phyloP scores from a whole-genome alignment of 1,139 yeast genomes.

The Yamadazyma friedrichii region DNA sequence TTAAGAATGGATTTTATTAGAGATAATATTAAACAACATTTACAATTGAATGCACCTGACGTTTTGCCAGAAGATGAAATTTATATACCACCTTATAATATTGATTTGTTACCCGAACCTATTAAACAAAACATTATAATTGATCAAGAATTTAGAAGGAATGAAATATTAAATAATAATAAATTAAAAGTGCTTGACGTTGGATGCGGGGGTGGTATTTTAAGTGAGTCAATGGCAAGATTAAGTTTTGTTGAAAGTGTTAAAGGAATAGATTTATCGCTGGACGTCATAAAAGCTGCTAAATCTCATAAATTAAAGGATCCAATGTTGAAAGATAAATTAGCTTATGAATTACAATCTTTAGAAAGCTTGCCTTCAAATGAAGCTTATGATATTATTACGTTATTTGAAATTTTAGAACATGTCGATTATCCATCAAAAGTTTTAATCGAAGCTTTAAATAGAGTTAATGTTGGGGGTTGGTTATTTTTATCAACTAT shows the following conservation, averaged over 20 bases:
- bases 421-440: conserved; percentile 86
- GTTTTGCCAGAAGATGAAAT: conserved; percentile 45
- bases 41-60: conserved; percentile 42
- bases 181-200: conserved; percentile 68
- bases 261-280: conserved; percentile 80
- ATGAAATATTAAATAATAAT: conserved; percentile 31
- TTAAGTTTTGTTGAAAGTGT: conserved; percentile 62
- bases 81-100: conserved; percentile 77
- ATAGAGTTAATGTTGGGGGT: conserved; percentile 74
- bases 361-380: conserved; percentile 52
- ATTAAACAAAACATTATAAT: conserved; percentile 46
- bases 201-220: conserved; percentile 97
- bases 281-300: conserved; percentile 82
- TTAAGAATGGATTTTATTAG: conserved; percentile 84
- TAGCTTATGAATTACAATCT: conserved; percentile 59
- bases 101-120: conserved; percentile 60
- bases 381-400: conserved; percentile 67
- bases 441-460: conserved; percentile 65
- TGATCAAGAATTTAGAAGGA: conserved; percentile 48
- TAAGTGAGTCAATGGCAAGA: conserved; percentile 85
- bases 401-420: conserved; percentile 92
- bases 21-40: conserved; percentile 49
- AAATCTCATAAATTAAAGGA: conserved; percentile 63
- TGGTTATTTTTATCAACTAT: conserved; percentile 88
- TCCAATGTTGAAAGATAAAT: conserved; percentile 53